Base-by-base conservation (phyloP, 2,329 filamentous ascomycete species). In the Xylariaceae sp. region DNA sequence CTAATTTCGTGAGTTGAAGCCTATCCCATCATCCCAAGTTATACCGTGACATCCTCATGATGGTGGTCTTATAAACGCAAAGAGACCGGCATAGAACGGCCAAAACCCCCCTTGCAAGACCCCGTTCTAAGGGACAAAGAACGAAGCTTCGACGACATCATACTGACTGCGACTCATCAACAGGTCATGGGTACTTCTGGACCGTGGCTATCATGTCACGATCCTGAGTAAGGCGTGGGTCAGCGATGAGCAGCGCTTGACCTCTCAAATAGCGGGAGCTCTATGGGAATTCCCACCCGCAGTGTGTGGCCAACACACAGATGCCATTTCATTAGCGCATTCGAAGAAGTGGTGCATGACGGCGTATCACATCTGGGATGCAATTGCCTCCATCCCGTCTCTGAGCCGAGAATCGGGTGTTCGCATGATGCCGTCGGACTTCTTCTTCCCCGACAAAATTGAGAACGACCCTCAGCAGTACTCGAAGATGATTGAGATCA, bases 271-370 rank as follows among this genome's bases (percentile, higher is more conserved):
- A 55, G 76, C 76, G 1, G 77, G 76, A 10, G 77, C 77, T 0
- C 70, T 79, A 1, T 80, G 77, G 77, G 76, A 80, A 61, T 76
- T 70, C 55, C 76, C 77, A 30, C 77, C 77, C 0, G 76, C 75
- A 0, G 75, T 75, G 1, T 80, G 77, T 61, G 77, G 77, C 2
- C 70, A 73, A 37, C 75, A 79, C 56, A 75, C 73, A 1, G 74
- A 76, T 64, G 69, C 70, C 49, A 74, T 75, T 51, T 76, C 73
- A 0, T 67, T 77, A 13, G 69, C 73, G 8, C 68, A 75, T 55
- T 76, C 74, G 2, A 76, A 76, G 64, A 66, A 66, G 41, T 78
- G 75, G 74, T 72, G 70, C 56, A 74, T 78, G 72, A 72, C 69
- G 4, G 68, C 73, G n/a, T 77, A 77, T 61, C 70, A 74, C 59